These are phyloP conservation scores for Penicillium sp. DNA, from an alignment of 2,329 filamentous ascomycete genomes.

Conservation along the genomic window DNA sequence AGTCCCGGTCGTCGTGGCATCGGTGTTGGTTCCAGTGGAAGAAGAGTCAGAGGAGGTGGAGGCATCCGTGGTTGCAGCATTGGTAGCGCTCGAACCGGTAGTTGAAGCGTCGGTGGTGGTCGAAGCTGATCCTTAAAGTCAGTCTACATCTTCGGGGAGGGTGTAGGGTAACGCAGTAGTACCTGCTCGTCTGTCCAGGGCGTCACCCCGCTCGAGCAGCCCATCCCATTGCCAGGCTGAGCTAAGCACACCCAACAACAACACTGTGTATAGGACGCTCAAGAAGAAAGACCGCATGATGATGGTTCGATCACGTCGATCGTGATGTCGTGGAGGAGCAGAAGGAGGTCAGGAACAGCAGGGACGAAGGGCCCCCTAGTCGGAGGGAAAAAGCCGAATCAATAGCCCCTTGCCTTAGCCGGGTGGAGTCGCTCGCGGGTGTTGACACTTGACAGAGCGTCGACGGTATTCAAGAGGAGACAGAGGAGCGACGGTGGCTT, in stretches of 20 bases:
- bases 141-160: conserved; percentile 2
- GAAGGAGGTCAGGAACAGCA: conserved; percentile 6
- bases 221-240: conserved; percentile 35
- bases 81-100: conserved; percentile 7
- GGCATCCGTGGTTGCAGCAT: conserved; percentile 7
- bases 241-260: conserved; percentile 35
- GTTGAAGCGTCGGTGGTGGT: conserved; percentile 25
- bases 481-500: background rate
- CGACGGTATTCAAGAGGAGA: background rate
- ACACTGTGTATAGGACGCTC: conserved; percentile 36
- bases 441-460: background rate
- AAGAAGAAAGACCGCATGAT: conserved; percentile 39
- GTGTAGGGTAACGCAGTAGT: background rate
- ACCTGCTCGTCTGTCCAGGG: conserved; percentile 33
- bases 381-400: conserved; percentile 14
- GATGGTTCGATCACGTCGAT: conserved; percentile 8
- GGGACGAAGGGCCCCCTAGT: conserved; percentile 11
- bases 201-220: conserved; percentile 21
- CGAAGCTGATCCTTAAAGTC: conserved; percentile 11
- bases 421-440: conserved; percentile 4
- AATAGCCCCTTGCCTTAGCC: conserved; percentile 21
- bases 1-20: conserved; percentile 18
- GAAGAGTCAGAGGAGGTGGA: conserved; percentile 19
- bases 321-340: conserved; percentile 3
- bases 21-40: conserved; percentile 19